phyloP scores from a whole-genome alignment of 2,329 filamentous ascomycete genomes.

The Alternaria rosae region DNA sequence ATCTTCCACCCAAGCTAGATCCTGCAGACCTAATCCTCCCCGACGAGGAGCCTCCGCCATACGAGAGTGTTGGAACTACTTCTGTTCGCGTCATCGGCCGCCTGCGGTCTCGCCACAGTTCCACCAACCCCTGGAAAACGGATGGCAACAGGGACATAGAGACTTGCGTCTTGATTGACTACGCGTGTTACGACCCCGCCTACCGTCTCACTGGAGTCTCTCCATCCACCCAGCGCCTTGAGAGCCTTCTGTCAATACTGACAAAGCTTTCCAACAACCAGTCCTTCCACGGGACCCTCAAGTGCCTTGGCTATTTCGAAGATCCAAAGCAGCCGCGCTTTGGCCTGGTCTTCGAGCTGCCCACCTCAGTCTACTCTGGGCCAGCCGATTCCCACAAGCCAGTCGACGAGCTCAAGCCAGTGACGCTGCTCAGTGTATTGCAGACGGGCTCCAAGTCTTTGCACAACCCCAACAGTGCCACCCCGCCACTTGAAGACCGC shows the following conservation, averaged over 20 bases:
- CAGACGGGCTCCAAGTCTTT: slow-evolving; percentile 56
- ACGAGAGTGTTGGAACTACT: slow-evolving; percentile 56
- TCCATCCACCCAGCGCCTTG: slow-evolving; percentile 55
- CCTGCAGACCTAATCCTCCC: slow-evolving; percentile 53
- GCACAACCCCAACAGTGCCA: slow-evolving; percentile 51
- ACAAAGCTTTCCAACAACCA: slow-evolving; percentile 42
- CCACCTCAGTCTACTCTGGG: slow-evolving; percentile 57
- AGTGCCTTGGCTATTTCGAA: slow-evolving; percentile 74
- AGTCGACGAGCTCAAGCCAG: slow-evolving; percentile 48
- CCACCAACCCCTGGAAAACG: slow-evolving; percentile 50
- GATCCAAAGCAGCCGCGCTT: slow-evolving; percentile 73
- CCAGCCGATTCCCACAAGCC: slow-evolving; percentile 62
- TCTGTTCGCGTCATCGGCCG: slow-evolving; percentile 56
- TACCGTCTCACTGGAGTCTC: slow-evolving; percentile 58
- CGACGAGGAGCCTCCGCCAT: slow-evolving; percentile 58
- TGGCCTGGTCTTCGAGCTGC: slow-evolving; percentile 78
- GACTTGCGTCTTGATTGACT: slow-evolving; percentile 73
- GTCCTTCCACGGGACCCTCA: slow-evolving; percentile 57
- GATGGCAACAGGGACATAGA: slow-evolving; percentile 44
- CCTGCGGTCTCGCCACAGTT: slow-evolving; percentile 47
- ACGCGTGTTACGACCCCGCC: slow-evolving; percentile 61
- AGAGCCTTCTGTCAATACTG: slow-evolving; percentile 48
- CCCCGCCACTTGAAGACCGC: slow-evolving; percentile 72
- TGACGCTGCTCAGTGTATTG: slow-evolving; percentile 57
- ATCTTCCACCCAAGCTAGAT: slow-evolving; percentile 55